Evolutionary conservation across 2,329 filamentous ascomycete genomes (phyloP), one percentile per base, ranked within the genome.

Genomic region (Xylaria sp.): DNA sequence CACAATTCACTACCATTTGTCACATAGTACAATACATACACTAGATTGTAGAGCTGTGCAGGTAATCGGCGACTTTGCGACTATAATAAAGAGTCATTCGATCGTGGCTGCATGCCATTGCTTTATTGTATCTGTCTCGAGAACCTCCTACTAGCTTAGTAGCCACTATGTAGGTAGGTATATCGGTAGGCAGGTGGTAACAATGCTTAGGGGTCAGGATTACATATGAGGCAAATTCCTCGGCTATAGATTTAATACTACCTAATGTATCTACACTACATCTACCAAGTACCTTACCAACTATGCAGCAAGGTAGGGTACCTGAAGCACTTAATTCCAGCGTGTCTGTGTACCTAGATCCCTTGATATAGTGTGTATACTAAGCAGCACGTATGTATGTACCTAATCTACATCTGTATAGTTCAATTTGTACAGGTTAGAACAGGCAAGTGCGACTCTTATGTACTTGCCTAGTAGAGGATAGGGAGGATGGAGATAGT

Each of bases 101-200:
- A 59, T 68, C 62, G 68, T 70, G 68, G 68, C 65, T 34, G 46
- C 46, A n/a, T 55, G 4, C n/a, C 39, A 70, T 67, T 70, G 65
- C 60, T 57, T 66, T 41, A 44, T 41, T 41, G 18, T 18, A 34
- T 58, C 15, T 44, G 1, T 25, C 23, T 44, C 15, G 15, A 23
- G 56, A 28, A 57, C 20, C n/a, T 44, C 52, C 10, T 39, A 15
- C 25, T 31, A 28, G 28, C 28, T 28, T 28, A 28, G 28, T 28
- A 28, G 28, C 28, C 28, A 28, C 28, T 28, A 28, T 28, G 28
- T 28, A 28, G 28, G 28, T 1, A 25, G 10, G 20, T n/a, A n/a
- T n/a, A n/a, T n/a, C n/a, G n/a, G n/a, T 51, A 51, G 12, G 25
- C 28, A 52, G 50, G 50, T 52, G 25, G 25, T 52, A 31, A 25